Evolutionary conservation across 352 stramenopile genomes (phyloP), one percentile per base, ranked within the genome.

Genomic region (Phytophthora fragariae): DNA sequence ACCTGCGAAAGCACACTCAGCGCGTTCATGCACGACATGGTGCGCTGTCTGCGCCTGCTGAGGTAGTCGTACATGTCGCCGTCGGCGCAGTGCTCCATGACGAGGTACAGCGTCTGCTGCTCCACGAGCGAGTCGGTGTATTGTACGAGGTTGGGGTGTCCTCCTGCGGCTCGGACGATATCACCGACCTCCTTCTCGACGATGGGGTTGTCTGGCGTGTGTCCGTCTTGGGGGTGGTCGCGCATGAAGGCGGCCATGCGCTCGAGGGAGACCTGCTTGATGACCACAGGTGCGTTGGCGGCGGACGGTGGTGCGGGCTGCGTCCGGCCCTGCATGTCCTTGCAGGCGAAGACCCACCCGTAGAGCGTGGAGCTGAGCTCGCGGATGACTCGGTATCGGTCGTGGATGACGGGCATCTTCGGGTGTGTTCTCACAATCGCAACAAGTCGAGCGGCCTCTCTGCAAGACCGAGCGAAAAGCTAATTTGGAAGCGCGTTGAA

Each of bases 311-410:
- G 49, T 3, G 60, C 33, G 3, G 60, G 49, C 5, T 52, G 33
- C 19, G 50, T n/a, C 15, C 54, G n/a, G 11, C 12, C 29, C 12
- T 21, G 56, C n/a, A 60, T 63, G 59, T 89, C 82, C 14, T 83
- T 69, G 46, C 80, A 87, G 44, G 79, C 50, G 61, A 73, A 83
- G 29, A 90, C 67, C 58, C 75, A 72, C 54, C 82, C 82, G 53
- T 84, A 90, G 44, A 88, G 68, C 62, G 82, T 86, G 14, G 67
- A 54, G 68, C 77, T 77, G 11, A 89, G 60, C 56, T 77, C 65
- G 17, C 70, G 62, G 46, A 73, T 29, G 5, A 75, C 52, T 17
- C 72, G 77, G 35, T 81, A 81, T 31, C 62, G 75, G 57, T 65
- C 63, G 46, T 47, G 56, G 50, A 76, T 67, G 15, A 76, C 56